Base-by-base conservation (phyloP, 768 basidiomycete genomes). In the Calocera viscosa region DNA sequence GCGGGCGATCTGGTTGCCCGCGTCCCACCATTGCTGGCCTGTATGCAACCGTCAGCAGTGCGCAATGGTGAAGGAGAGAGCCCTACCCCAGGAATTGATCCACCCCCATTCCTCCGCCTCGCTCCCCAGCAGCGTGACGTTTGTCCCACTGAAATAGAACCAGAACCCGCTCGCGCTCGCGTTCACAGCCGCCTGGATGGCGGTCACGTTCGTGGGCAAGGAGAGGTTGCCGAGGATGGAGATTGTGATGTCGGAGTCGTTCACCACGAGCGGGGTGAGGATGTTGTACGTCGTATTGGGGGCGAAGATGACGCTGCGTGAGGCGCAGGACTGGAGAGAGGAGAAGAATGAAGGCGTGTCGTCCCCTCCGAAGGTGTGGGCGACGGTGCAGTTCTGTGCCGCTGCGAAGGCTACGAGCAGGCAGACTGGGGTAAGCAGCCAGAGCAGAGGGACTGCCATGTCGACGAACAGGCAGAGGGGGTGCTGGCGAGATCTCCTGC, bases 11-110 rank as follows among this genome's bases (percentile, higher is more conserved):
- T 78, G 72, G 66, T 78, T 80, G 24, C 79, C 79, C 64, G 77
- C 73, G 66, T 81, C 76, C 80, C 81, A 82, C 80, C 80, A 82
- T 67, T 80, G 78, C 68, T 82, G 78, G n/a, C 82, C 80, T 24
- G 39, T 19, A 1, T n/a, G n/a, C n/a, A 47, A 11, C 19, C 17
- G 32, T 35, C 11, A 49, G n/a, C n/a, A n/a, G n/a, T n/a, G n/a
- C n/a, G n/a, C n/a, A n/a, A n/a, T n/a, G n/a, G n/a, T n/a, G n/a
- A n/a, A n/a, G n/a, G n/a, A n/a, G n/a, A n/a, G n/a, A n/a, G n/a
- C n/a, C 35, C 2, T 35, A 33, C n/a, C 10, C 7, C 35, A 33
- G n/a, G 16, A 34, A 40, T 63, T 30, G 53, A 67, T 41, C 22
- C 66, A 66, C 30, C 22, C 63, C 39, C 47, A 30, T 41, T 53